Evolutionary conservation across 805 yeast genomes (phyloP).

Genomic region (Starmera amethionina): DNA sequence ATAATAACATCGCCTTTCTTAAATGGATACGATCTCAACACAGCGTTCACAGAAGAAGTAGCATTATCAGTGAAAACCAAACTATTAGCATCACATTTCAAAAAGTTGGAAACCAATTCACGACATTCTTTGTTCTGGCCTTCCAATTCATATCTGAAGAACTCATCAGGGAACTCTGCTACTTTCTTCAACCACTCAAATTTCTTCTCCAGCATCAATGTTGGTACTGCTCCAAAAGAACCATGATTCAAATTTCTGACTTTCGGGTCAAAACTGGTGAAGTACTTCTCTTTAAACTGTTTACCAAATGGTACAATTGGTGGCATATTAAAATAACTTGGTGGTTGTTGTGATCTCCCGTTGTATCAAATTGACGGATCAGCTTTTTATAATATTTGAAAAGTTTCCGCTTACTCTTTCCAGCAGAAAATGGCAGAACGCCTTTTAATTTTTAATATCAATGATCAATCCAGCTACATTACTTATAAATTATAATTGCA

Average conservation of each 20-base stretch:
- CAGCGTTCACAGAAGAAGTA: conserved; percentile 47
- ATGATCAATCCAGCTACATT: no score
- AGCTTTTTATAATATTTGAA: no score
- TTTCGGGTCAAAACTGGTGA: conserved; percentile 28
- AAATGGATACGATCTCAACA: conserved; percentile 45
- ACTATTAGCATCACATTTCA: conserved; percentile 36
- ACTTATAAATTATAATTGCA: no score
- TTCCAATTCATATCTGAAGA: conserved; percentile 13
- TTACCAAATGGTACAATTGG: conserved; percentile 36
- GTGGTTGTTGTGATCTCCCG: no score
- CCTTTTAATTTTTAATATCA: no score
- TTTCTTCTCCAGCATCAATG: conserved; percentile 31
- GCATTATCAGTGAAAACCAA: conserved; percentile 52
- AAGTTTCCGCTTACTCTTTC: no score
- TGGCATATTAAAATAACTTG: no score
- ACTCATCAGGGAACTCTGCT: conserved; percentile 38
- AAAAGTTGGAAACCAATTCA: conserved; percentile 31
- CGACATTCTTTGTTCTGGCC: conserved; percentile 21
- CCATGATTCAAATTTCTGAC: conserved; percentile 52
- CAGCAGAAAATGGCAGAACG: no score
- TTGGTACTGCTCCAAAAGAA: conserved; percentile 50
- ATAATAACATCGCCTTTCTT: conserved; percentile 36
- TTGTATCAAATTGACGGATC: no score
- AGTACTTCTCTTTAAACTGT: conserved; percentile 36
- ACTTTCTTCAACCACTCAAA: conserved; percentile 20